Conservation (phyloP, 306 rosid species). For the Pterocarpus macrocarpus region DNA sequence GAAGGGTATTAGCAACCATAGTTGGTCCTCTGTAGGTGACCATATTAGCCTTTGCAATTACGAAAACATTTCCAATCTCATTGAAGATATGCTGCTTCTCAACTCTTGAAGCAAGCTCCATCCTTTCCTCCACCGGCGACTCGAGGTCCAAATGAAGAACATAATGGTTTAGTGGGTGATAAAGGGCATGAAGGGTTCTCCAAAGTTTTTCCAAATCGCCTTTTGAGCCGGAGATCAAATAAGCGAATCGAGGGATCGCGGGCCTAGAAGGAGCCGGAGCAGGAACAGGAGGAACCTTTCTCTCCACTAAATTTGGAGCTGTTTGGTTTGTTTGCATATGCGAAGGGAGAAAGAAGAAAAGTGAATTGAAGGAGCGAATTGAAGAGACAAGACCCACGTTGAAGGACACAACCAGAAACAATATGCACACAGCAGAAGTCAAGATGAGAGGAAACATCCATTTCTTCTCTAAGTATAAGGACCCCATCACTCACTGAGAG, state of each 20-base stretch:
- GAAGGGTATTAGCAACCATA: conserved; percentile 95
- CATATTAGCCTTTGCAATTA: conserved; percentile 86
- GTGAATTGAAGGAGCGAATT: conserved; percentile 70
- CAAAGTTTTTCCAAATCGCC: conserved; percentile 93
- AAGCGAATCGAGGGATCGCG: conserved; percentile 77
- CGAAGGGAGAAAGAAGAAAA: conserved; percentile 76
- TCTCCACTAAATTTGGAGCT: conserved; percentile 54
- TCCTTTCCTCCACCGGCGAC: conserved; percentile 74
- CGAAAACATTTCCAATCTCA: conserved; percentile 80
- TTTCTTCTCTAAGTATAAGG: conserved; percentile 77
- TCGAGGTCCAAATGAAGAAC: conserved; percentile 93
- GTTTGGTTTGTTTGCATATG: conserved; percentile 53
- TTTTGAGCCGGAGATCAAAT: conserved; percentile 88
- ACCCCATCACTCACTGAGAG: conserved; percentile 59
- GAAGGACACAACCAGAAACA: conserved; percentile 76
- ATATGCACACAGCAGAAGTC: conserved; percentile 66
- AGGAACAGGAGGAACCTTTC: conserved; percentile 51
- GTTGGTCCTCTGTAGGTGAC: conserved; percentile 97
- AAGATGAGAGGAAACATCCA: conserved; percentile 80
- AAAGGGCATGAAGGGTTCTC: conserved; percentile 90
- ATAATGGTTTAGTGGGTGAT: conserved; percentile 90
- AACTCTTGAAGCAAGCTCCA: conserved; percentile 77
- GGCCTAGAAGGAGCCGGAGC: conserved; percentile 48
- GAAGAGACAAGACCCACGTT: conserved; percentile 79
- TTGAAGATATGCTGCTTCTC: conserved; percentile 71